These are phyloP conservation scores for Oryza nivara DNA, from an alignment of 176 grass and related monocot species.

Conservation along the genomic window DNA sequence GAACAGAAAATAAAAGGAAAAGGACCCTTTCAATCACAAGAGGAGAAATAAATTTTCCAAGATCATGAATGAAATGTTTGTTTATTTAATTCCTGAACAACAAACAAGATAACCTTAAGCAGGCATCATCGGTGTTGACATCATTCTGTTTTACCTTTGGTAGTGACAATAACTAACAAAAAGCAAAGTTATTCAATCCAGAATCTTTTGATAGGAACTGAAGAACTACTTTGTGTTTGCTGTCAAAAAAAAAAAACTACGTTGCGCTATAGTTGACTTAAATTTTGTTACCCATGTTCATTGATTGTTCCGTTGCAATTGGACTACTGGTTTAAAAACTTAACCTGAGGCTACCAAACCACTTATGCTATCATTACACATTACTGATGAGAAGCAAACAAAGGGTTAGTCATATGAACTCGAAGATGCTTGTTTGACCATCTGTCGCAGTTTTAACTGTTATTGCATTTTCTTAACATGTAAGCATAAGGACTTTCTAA, in stretches of 20 bases:
- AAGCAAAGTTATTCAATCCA: neutral
- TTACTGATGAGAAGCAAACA: neutral
- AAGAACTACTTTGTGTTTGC: constrained; percentile 18
- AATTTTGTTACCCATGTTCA: neutral
- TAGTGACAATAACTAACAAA: neutral
- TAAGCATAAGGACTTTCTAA: neutral
- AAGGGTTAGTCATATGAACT: neutral
- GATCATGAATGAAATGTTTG: neutral
- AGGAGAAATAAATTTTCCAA: neutral
- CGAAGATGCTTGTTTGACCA: neutral
- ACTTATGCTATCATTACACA: neutral
- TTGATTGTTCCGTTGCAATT: neutral
- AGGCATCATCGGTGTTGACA: neutral
- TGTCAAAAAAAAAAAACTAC: too few relatives aligned
- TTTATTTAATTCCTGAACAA: neutral
- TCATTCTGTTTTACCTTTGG: neutral
- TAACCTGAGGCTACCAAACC: neutral
- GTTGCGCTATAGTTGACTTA: neutral
- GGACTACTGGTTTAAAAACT: neutral
- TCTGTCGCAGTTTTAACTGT: neutral
- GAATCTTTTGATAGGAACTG: constrained; percentile 9
- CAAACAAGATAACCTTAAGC: constrained; percentile 9
- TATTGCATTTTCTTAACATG: neutral
- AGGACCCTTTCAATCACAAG: neutral
- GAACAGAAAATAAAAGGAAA: neutral